These are phyloP conservation scores for Vitis hybrid DNA, from an alignment of 177 flowering plant genomes.

Conservation along the genomic window DNA sequence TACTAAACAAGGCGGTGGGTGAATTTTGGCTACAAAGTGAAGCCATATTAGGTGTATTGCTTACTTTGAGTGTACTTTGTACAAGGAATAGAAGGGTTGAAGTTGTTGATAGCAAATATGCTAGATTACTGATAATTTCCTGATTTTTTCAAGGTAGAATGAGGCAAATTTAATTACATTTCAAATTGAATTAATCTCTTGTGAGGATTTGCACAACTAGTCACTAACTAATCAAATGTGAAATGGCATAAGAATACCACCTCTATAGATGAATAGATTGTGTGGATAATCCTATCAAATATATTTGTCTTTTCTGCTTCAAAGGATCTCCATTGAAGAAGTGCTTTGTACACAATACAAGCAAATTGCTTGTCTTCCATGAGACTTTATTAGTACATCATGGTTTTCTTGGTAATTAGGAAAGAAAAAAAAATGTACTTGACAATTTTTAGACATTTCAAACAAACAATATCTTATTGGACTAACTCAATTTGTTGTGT, in stretches of 20 bases:
- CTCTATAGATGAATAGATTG: constrained; percentile 61
- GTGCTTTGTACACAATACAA: constrained; percentile 57
- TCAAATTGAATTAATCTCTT: no score
- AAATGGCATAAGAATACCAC: constrained; percentile 21
- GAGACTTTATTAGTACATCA: constrained; percentile 67
- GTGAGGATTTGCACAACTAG: no score
- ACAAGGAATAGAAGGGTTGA: constrained; percentile 68
- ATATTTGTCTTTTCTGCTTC: constrained; percentile 77
- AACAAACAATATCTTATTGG: not conserved
- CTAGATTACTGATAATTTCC: constrained; percentile 44
- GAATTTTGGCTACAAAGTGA: constrained; percentile 44
- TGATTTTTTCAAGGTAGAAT: constrained; percentile 35
- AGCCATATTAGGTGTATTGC: constrained; percentile 33
- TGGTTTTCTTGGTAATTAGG: constrained; percentile 58
- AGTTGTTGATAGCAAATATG: constrained; percentile 73
- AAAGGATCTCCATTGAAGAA: constrained; percentile 81
- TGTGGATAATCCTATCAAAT: constrained; percentile 71
- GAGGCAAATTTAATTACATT: constrained; percentile 10
- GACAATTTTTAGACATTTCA: not conserved
- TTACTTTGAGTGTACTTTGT: constrained; percentile 70
- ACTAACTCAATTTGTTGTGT: not conserved
- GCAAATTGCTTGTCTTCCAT: constrained; percentile 54
- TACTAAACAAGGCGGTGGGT: constrained; percentile 60
- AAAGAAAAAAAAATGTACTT: not conserved
- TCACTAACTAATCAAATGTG: no score